Base-by-base conservation (phyloP, 2,329 filamentous ascomycete genomes). In the Elsinoe fawcettii region DNA sequence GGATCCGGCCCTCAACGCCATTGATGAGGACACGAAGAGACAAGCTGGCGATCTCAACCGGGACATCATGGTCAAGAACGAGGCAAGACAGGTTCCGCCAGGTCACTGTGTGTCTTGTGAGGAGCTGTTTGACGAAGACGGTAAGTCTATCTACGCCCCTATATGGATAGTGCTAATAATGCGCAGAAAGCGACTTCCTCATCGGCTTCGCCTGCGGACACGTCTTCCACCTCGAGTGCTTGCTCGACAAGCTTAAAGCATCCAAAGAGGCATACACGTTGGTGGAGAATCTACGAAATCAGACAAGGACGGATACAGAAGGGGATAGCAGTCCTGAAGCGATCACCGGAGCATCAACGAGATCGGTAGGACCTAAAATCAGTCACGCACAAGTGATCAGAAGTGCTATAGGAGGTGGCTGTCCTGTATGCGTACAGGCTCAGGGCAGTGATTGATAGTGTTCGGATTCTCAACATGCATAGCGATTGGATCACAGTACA, bases 181-280 rank as follows among this genome's bases (percentile, higher is more conserved):
- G 3, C 6, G 47, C 61, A 71, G 86, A 89, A 66, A 77, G 73
- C 63, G 86, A 91, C 67, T 87, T 86, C 0, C 74, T 95, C 2
- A 80, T 92, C 5, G 88, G 88, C 2, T 93, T 92, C 67, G 84
- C 85, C 1, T 95, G 89, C 66, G 86, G 88, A 0, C 88, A 93
- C 67, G 84, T 90, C 23, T 93, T 88, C 68, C 89, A 95, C 65
- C 76, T 91, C 1, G 77, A 80, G 2, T 90, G 91, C 65, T 73
- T 93, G 16, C 70, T 92, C n/a, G 66, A 68, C 44, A 65, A 64
- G 6, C 67, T 66, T 53, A 62, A 65, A 51, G 61, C 62, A 43
- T 83, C 51, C 68, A 78, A 44, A 72, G 39, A 66, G 63, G 68
- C 69, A 20, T 62, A 55, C 46, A 72, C 66, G 34, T 66, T 71